Evolutionary conservation across 1,284 basidiomycete genomes (phyloP).

Genomic region (Pseudozyma sp.): DNA sequence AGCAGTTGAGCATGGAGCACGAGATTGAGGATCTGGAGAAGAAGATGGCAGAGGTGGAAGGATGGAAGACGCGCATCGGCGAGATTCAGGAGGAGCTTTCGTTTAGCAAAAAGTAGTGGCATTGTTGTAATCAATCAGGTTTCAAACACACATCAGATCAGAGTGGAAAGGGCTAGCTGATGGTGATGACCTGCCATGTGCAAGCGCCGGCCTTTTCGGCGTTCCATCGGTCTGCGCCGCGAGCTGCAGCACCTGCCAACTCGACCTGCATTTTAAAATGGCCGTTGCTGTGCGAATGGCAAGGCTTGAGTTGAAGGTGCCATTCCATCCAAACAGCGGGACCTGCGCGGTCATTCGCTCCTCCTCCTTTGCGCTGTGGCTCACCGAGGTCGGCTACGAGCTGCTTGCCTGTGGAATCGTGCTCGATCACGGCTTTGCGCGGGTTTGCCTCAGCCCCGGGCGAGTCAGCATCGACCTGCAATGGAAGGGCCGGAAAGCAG

Average conservation of each 20-base stretch:
- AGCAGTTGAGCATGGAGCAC: conserved; percentile 76
- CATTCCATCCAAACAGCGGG: conserved; percentile 51
- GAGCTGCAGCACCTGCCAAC: conserved; percentile 31
- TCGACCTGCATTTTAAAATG: conserved; percentile 28
- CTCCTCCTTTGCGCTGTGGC: conserved; percentile 42
- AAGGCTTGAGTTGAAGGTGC: conserved; percentile 7
- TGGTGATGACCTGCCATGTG: conserved; percentile 35
- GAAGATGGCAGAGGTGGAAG: conserved; percentile 69
- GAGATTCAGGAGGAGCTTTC: conserved; percentile 70
- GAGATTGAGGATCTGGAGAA: conserved; percentile 69
- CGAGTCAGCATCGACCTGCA: conserved; percentile 2
- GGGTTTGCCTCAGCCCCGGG: background rate
- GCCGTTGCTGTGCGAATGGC: background rate
- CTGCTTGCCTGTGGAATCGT: conserved; percentile 26
- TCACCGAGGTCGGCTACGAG: conserved; percentile 34
- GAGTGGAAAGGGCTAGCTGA: conserved; percentile 7
- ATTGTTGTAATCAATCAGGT: too few species aligned
- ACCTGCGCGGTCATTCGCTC: conserved; percentile 26
- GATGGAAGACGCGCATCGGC: conserved; percentile 68
- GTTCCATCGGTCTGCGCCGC: conserved; percentile 42
- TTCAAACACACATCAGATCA: too few species aligned
- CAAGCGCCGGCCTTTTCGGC: conserved; percentile 28
- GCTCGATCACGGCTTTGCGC: conserved; percentile 5
- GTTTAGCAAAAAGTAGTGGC: conserved; percentile 57
- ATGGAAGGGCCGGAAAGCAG: conserved; percentile 21